Percentiles rank a stretch among this genome's conserved stretches.
Conservation (phyloP, 495 filamentous ascomycete species). For the Aspergillus egyptiacus region DNA sequence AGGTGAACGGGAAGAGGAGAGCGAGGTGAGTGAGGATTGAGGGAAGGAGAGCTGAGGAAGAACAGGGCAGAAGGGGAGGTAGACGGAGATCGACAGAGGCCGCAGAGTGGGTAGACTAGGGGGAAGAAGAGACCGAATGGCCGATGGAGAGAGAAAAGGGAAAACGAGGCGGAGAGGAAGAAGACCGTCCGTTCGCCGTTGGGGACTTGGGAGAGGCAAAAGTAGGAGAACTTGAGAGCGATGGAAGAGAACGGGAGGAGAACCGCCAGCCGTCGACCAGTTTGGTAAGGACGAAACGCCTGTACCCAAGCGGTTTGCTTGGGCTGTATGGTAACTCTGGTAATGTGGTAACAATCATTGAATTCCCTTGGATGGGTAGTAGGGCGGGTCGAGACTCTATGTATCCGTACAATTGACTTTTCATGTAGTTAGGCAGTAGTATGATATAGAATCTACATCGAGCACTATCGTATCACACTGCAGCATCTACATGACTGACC, state of each 20-base stretch:
- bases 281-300: slow-evolving; percentile 1
- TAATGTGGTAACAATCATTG: not conserved
- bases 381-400: too few species aligned
- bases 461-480: too few species aligned
- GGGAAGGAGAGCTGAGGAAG: slow-evolving; percentile 1
- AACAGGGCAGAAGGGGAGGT: too few species aligned
- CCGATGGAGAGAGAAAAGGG: slow-evolving; percentile 6
- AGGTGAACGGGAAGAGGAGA: slow-evolving; percentile 14
- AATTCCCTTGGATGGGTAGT: too few species aligned
- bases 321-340: not conserved
- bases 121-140: not conserved
- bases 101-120: slow-evolving; percentile 6
- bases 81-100: slow-evolving; percentile 5
- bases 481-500: too few species aligned
- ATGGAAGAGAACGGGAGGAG: not conserved
- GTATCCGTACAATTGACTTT: too few species aligned
- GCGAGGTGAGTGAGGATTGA: slow-evolving; percentile 1
- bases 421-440: too few species aligned
- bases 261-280: too few species aligned
- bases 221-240: slow-evolving; percentile 2
- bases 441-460: too few species aligned
- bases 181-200: too few species aligned
- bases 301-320: not conserved
- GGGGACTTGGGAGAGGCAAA: not conserved
- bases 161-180: slow-evolving; percentile 16